Percentiles rank a stretch among this genome's conserved stretches.
Evolutionary conservation across 768 basidiomycete species (phyloP).

Genomic region (Agaricus blazei): DNA sequence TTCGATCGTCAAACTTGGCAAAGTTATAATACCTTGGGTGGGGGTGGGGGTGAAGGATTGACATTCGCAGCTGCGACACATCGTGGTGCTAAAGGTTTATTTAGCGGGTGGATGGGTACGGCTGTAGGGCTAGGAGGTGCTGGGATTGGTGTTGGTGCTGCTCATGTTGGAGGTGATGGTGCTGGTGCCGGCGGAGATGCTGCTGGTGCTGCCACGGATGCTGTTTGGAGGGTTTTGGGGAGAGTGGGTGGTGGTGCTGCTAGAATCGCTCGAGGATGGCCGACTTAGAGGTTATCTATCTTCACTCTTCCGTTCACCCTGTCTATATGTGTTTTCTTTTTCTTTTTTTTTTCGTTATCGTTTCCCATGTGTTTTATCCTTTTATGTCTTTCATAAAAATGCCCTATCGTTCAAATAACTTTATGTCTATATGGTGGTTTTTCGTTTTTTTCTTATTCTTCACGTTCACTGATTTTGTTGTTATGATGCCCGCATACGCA

Average conservation of each 20-base stretch:
- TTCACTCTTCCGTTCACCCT: too few relatives aligned
- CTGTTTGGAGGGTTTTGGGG: conserved; percentile 67
- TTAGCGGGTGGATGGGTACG: conserved; percentile 10
- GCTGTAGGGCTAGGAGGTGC: conserved; percentile 6
- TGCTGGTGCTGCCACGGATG: conserved; percentile 43
- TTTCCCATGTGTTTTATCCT: too few relatives aligned
- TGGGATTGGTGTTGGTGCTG: conserved; percentile 34
- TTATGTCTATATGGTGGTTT: too few relatives aligned
- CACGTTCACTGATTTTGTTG: too few relatives aligned
- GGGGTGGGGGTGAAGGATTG: conserved; percentile 19
- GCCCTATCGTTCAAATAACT: too few relatives aligned
- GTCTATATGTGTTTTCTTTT: too few relatives aligned
- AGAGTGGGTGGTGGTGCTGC: conserved; percentile 73
- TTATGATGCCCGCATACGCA: too few relatives aligned
- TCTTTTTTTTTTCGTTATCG: too few relatives aligned
- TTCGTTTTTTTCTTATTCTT: too few relatives aligned
- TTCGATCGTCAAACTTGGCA: conserved; percentile 79
- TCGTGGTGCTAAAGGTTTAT: conserved; percentile 4
- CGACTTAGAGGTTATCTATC: conserved; percentile 30
- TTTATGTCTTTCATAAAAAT: too few relatives aligned
- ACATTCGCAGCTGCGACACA: conserved; percentile 11
- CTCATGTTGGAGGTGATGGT: conserved; percentile 29
- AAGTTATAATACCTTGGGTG: conserved; percentile 76
- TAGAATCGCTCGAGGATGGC: conserved; percentile 73
- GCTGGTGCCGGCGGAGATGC: conserved; percentile 59